phyloP scores from a whole-genome alignment of 2,329 filamentous ascomycete genomes.

The Incumbomyces lentus region DNA sequence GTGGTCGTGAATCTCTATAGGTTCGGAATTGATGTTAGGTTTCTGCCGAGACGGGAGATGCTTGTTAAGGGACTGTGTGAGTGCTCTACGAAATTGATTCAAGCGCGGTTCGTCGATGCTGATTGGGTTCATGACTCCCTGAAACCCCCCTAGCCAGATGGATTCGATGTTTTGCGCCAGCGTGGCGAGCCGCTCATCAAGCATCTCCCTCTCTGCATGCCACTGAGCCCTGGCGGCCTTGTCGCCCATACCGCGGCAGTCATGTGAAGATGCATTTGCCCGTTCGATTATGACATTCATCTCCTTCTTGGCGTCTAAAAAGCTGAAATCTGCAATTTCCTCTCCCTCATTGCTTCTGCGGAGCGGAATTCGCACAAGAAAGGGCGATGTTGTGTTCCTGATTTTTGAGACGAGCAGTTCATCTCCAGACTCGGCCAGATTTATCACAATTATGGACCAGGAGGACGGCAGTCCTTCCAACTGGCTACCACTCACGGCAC shows the following conservation, averaged over 20 bases:
- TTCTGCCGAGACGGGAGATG: constrained; percentile 71
- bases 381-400: constrained; percentile 62
- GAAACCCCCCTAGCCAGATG: constrained; percentile 91
- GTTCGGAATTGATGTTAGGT: constrained; percentile 44
- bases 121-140: constrained; percentile 79
- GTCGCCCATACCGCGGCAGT: constrained; percentile 43
- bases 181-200: constrained; percentile 67
- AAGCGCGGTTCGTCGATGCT: constrained; percentile 53
- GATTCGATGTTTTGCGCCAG: constrained; percentile 79
- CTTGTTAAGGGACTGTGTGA: constrained; percentile 69
- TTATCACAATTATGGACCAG: constrained; percentile 82
- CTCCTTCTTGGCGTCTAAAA: constrained; percentile 67
- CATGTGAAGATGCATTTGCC: constrained; percentile 77
- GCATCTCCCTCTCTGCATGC: constrained; percentile 75
- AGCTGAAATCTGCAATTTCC: constrained; percentile 73
- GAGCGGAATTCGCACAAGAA: constrained; percentile 77
- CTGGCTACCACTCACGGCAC: constrained; percentile 51
- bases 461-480: constrained; percentile 49
- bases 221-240: constrained; percentile 69
- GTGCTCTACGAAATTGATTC: constrained; percentile 63
- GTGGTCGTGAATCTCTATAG: constrained; percentile 48
- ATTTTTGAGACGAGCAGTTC: constrained; percentile 87
- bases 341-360: constrained; percentile 71
- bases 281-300: constrained; percentile 70
- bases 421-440: constrained; percentile 67